Base-by-base conservation (phyloP, 2,329 filamentous ascomycete genomes). In the Trichoderma semiorbis region DNA sequence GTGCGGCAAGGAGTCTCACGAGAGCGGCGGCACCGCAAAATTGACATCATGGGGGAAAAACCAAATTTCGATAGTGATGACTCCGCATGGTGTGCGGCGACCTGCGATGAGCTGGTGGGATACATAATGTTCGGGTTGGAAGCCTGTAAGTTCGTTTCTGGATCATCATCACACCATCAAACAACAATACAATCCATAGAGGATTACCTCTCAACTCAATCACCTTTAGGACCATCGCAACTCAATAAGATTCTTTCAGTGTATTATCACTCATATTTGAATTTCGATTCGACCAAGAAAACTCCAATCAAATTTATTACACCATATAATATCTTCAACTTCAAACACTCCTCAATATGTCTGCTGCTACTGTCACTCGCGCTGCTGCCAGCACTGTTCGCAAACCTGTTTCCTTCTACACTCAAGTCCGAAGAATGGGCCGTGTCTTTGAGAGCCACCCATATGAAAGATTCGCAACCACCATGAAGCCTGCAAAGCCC, bases 161-260 rank as follows among this genome's bases (percentile, higher is more conserved):
- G 57, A 34, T 21, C 64, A 69, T 47, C 70, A 72, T 53, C 43
- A 69, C 63, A 71, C 24, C 63, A 60, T 55, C 63, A 61, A 71
- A 18, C 62, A 71, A 66, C 36, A 53, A 61, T 28, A 69, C 21
- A 62, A 60, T 61, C 39, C 67, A 36, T 6, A 28, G 57, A 53
- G 67, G 67, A 69, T 69, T 24, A 69, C 68, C 68, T 68, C 70
- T 58, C 70, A 58, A 72, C 70, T 72, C 70, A 69, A 69, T 18
- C 43, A 34, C 34, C 21, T 21, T 58, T 36, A 36, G 43, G 3
- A 61, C 18, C 10, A 43, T 69, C 70, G 43, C 70, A 55, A 24
- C 70, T 72, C 57, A 24, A 24, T 58, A 63, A 47, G 10, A 72
- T 55, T 60, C 61, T n/a, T 24, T 10, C 26, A 70, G 50, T 61